Percentiles rank a stretch among this genome's conserved stretches.
Evolutionary conservation across 1,284 basidiomycete genomes (phyloP).

Genomic region (Ganoderma sp.): DNA sequence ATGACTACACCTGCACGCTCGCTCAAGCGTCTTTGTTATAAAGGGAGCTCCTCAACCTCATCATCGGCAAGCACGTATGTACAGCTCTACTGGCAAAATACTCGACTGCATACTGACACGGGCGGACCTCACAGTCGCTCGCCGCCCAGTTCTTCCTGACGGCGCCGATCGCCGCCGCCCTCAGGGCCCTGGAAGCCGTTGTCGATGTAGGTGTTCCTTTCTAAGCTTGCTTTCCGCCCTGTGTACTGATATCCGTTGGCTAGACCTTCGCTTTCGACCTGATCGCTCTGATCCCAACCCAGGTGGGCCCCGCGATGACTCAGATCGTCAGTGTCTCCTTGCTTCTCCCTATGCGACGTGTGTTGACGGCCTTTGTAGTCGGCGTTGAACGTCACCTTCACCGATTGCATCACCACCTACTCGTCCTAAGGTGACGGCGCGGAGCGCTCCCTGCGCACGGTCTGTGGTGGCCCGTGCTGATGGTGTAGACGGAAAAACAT

Average conservation of each 20-base stretch:
- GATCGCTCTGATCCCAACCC: conserved; percentile 11
- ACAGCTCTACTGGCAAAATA: neutral
- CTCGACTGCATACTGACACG: neutral
- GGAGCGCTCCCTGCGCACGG: neutral
- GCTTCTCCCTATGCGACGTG: too few relatives aligned
- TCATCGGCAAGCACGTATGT: conserved; percentile 18
- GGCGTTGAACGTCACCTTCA: too few relatives aligned
- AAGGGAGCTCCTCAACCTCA: conserved; percentile 13
- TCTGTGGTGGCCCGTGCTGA: neutral
- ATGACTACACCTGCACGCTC: neutral
- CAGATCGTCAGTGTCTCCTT: conserved; percentile 7
- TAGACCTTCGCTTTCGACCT: conserved; percentile 11
- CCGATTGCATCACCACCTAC: too few relatives aligned
- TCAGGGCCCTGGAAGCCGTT: conserved; percentile 8
- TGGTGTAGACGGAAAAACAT: neutral
- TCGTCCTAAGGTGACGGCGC: neutral
- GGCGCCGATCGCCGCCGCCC: conserved; percentile 16
- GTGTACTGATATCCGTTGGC: neutral
- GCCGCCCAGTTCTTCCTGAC: conserved; percentile 19
- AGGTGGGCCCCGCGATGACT: neutral
- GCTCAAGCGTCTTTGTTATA: too few relatives aligned
- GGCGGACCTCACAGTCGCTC: neutral
- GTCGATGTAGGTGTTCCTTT: conserved; percentile 7
- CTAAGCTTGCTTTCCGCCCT: too few relatives aligned
- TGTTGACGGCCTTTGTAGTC: neutral